Evolutionary conservation across 225 moss, liverwort and hornwort species (phyloP).

Genomic region (Sphagnum contortum): DNA sequence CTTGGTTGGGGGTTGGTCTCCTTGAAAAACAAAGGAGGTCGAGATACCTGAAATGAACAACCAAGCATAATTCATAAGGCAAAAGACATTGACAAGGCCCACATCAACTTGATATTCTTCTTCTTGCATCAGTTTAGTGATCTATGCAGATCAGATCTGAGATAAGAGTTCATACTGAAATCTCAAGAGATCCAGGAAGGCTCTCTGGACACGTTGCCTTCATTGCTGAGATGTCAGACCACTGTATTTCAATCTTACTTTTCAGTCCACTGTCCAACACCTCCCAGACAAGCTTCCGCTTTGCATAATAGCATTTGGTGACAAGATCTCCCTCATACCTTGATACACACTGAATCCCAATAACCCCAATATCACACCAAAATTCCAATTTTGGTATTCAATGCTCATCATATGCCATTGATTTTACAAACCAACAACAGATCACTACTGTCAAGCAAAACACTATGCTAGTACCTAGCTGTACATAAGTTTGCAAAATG

Average conservation of each 20-base stretch:
- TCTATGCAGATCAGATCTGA: too few species aligned
- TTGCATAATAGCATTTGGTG: constrained; percentile 96
- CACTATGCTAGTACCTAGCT: too few species aligned
- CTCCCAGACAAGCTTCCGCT: constrained; percentile 98
- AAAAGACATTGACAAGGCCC: too few species aligned
- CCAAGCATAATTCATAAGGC: too few species aligned
- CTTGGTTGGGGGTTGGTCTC: constrained; percentile 97
- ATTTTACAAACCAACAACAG: too few species aligned
- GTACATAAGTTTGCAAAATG: too few species aligned
- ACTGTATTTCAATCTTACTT: constrained; percentile 98
- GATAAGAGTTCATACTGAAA: constrained; percentile 41
- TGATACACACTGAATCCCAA: constrained; percentile 52
- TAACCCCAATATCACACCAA: too few species aligned
- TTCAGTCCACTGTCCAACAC: constrained; percentile 88
- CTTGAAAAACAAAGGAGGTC: constrained; percentile 84
- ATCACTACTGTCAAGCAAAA: too few species aligned
- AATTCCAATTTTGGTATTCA: too few species aligned
- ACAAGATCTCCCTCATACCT: constrained; percentile 95
- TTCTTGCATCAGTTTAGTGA: too few species aligned
- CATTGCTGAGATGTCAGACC: constrained; percentile 97
- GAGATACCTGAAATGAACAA: constrained; percentile 49
- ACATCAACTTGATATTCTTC: too few species aligned
- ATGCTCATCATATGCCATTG: too few species aligned
- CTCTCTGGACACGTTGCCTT: constrained; percentile 89
- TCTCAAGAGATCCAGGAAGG: constrained; percentile 82